phyloP scores from a whole-genome alignment of 495 filamentous ascomycete species.

The Tuber magnatum region DNA sequence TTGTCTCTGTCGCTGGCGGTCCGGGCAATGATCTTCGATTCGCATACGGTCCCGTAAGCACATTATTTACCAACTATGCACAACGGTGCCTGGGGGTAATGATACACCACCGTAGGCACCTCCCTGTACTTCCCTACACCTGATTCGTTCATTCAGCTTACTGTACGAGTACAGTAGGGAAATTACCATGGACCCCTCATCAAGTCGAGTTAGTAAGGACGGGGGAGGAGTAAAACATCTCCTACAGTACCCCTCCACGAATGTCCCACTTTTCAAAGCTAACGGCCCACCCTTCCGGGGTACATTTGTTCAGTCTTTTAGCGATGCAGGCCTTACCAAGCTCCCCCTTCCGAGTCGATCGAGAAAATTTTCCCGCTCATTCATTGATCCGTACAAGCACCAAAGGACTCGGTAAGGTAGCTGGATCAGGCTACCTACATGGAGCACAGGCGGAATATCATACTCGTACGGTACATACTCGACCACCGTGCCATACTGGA shows the following conservation, averaged over 20 bases:
- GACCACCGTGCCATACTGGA: not conserved
- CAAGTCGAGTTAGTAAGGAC: not conserved
- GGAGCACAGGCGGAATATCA: not conserved
- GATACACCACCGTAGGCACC: not conserved
- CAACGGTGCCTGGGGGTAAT: not conserved
- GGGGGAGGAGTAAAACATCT: not conserved
- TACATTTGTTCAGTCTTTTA: not conserved
- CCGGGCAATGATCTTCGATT: constrained; percentile 1
- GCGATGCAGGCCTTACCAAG: too few relatives aligned
- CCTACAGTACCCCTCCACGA: not conserved
- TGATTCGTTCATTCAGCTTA: not conserved
- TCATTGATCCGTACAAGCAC: not conserved
- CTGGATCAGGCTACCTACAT: not conserved
- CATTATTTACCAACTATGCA: not conserved
- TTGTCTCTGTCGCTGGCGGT: not conserved
- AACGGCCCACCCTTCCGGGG: not conserved
- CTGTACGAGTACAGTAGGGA: not conserved
- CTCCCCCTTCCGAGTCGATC: not conserved
- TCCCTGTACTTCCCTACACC: not conserved
- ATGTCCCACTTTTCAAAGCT: not conserved
- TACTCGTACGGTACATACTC: too few relatives aligned
- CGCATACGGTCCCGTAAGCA: not conserved
- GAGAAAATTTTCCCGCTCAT: not conserved
- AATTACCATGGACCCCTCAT: not conserved
- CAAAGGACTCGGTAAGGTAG: not conserved